phyloP scores from a whole-genome alignment of 495 filamentous ascomycete genomes.

The Penicillium soppii region DNA sequence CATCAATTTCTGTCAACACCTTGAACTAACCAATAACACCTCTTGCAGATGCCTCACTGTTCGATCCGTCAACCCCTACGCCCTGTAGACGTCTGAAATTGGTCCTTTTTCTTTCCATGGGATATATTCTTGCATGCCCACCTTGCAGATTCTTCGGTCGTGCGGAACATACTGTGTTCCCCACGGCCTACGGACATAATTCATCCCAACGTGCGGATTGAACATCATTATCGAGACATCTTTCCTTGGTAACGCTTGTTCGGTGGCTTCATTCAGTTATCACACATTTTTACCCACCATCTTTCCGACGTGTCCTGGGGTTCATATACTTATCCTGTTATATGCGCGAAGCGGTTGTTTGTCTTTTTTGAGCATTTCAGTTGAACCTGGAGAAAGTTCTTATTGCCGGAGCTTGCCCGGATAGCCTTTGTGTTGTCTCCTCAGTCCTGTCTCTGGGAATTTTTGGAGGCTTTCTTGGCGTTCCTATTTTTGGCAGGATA shows the following conservation, averaged over 20 bases:
- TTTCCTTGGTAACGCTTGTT: conserved; percentile 10
- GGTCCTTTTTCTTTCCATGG: conserved; percentile 20
- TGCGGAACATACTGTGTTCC: conserved; percentile 9
- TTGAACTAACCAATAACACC: conserved; percentile 33
- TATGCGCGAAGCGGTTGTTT: conserved; percentile 25
- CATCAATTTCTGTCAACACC: neutral
- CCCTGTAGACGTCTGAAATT: conserved; percentile 55
- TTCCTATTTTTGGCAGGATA: conserved; percentile 19
- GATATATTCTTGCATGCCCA: conserved; percentile 32
- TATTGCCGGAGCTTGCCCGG: conserved; percentile 13
- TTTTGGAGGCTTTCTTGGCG: conserved; percentile 9
- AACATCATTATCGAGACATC: conserved; percentile 26
- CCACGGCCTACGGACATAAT: conserved; percentile 24
- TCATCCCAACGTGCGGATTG: conserved; percentile 23
- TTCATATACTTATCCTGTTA: conserved; percentile 28
- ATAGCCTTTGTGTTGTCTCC: conserved; percentile 8
- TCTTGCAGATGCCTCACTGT: conserved; percentile 84
- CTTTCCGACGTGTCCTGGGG: conserved; percentile 17
- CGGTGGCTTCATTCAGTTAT: conserved; percentile 3
- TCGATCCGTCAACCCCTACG: conserved; percentile 94
- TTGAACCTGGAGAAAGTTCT: conserved; percentile 15
- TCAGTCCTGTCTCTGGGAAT: neutral
- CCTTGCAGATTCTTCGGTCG: conserved; percentile 25
- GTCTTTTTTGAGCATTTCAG: conserved; percentile 20
- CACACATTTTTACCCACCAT: conserved; percentile 8